Evolutionary conservation across 2,329 filamentous ascomycete genomes (phyloP), one percentile per base, ranked within the genome.

Genomic region (Elsinoe australis): DNA sequence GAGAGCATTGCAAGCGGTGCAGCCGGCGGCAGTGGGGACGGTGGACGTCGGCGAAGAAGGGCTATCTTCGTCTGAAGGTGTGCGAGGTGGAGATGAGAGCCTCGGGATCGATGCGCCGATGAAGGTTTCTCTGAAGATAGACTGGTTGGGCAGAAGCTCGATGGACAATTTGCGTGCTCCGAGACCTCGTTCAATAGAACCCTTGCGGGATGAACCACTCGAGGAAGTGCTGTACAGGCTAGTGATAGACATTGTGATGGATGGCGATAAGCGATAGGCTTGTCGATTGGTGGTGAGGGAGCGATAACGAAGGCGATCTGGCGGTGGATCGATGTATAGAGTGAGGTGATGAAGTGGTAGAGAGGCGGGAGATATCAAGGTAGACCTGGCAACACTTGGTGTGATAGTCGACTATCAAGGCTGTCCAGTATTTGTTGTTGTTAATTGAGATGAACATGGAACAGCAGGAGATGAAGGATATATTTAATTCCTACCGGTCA

Each of bases 81-180:
- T 38, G 15, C 26, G 33, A 17, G 26, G 6, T 3, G 45, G 45
- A 4, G 45, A 38, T 2, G 26, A 21, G 2, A 44, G 39, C 6
- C 12, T 14, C 2, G 39, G 39, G 29, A 47, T 15, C 9, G 33
- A 3, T 8, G 19, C 10, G 5, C 45, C 45, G 32, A 48, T 48
- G 33, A 48, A 48, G 24, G 45, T 48, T 22, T 48, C 45, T 7
- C 45, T 32, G 45, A 36, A 48, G 34, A 48, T 38, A 21, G 31
- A n/a, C 22, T 48, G 45, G 24, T 48, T 48, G 45, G 45, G 45
- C 12, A 48, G 32, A 17, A 48, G 33, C 21, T 48, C 45, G 34
- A 48, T 48, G 45, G 45, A 14, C 33, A 48, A 17, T 12, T 48
- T 38, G 31, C 44, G 28, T 9, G n/a, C 29, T 10, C 45, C 14